Conservation (phyloP, 2,329 filamentous ascomycete genomes). For the Cladosporium sp. region DNA sequence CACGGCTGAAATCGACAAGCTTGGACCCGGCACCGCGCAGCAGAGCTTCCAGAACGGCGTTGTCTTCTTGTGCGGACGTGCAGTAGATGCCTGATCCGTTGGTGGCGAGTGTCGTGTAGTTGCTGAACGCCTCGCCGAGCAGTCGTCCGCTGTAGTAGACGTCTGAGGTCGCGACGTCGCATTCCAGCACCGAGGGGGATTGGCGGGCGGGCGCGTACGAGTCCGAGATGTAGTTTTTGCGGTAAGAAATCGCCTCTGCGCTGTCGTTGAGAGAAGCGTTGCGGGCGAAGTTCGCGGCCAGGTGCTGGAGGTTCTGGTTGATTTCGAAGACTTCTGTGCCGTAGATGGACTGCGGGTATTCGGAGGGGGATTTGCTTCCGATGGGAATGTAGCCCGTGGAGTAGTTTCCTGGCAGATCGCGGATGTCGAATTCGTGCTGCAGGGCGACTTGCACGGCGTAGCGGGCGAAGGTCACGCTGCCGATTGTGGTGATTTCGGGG, state of each 20-base stretch:
- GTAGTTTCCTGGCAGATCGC: conserved; percentile 62
- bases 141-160: conserved; percentile 64
- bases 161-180: conserved; percentile 65
- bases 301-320: conserved; percentile 34
- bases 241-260: conserved; percentile 32
- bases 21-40: conserved; percentile 54
- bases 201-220: conserved; percentile 40
- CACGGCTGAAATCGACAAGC: conserved; percentile 59
- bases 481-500: conserved; percentile 61
- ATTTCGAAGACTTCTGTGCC: conserved; percentile 41
- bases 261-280: conserved; percentile 35
- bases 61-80: conserved; percentile 69
- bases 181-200: conserved; percentile 55
- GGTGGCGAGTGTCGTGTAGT: conserved; percentile 59
- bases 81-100: conserved; percentile 66
- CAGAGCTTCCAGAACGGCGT: conserved; percentile 62
- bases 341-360: conserved; percentile 36
- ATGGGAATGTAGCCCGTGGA: conserved; percentile 65
- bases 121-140: conserved; percentile 60
- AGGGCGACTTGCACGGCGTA: conserved; percentile 70
- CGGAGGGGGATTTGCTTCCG: conserved; percentile 49
- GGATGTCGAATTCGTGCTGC: conserved; percentile 69
- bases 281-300: conserved; percentile 32
- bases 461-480: conserved; percentile 61
- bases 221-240: conserved; percentile 30